A percentile compares a stretch with the other conserved stretches of the same genome.
These are phyloP conservation scores for Nicotiana tabacum DNA, from an alignment of 257 asterid genomes.

Conservation along the genomic window DNA sequence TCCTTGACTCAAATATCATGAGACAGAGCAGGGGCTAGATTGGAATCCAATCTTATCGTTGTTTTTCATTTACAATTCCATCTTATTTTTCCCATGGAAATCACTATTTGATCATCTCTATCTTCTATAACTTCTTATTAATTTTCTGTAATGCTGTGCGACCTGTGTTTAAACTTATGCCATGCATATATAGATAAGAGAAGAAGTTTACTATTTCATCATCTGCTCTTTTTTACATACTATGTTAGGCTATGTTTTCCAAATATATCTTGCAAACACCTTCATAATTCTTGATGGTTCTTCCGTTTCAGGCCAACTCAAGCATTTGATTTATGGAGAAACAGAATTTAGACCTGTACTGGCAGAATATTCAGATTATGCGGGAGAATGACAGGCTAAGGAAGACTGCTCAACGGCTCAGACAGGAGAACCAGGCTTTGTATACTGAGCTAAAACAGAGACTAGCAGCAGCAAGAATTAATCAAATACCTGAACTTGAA, in stretches of 20 bases:
- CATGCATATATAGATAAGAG: neutral
- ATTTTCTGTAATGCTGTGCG: neutral
- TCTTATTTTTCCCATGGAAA: neutral
- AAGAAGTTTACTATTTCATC: neutral
- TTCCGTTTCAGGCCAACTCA: neutral
- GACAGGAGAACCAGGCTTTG: conserved; percentile 25
- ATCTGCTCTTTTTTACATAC: neutral
- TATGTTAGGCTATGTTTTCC: neutral
- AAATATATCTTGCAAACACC: neutral
- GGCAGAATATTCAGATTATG: conserved; percentile 21
- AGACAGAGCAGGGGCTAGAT: neutral
- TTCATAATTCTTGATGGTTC: neutral
- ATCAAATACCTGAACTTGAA: conserved; percentile 6
- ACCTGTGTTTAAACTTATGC: neutral
- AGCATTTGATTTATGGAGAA: conserved; percentile 18
- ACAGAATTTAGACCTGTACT: conserved; percentile 21
- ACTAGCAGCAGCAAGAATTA: conserved; percentile 9
- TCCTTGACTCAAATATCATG: neutral
- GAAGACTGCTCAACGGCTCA: conserved; percentile 23
- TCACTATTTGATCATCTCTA: neutral
- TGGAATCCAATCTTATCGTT: neutral
- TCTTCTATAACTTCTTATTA: neutral
- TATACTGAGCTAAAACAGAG: conserved; percentile 19
- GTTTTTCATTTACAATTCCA: neutral
- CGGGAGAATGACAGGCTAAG: conserved; percentile 25